Evolutionary conservation across 176 grass and related monocot species (phyloP), one percentile per base, ranked within the genome.

Genomic region (Musa beccarii): DNA sequence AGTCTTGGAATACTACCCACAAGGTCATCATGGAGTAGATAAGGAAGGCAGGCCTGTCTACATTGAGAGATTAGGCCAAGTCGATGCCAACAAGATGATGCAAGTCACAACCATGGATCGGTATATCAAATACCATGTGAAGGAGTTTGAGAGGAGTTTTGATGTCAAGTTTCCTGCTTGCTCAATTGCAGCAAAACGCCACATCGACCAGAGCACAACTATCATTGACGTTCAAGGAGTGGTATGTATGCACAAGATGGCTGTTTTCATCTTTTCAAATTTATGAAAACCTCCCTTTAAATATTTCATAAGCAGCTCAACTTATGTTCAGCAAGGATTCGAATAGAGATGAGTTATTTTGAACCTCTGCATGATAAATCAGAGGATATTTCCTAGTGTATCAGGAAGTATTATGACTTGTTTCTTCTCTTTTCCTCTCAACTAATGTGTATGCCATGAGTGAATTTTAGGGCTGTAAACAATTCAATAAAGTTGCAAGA

Each of bases 191-290:
- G 84, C 95, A 8, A 98, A 93, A 49, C 82, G 80, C 26, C 90
- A 98, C 81, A 98, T 98, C 69, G 86, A 93, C 72, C 95, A 98
- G 74, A 98, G 95, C 86, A 98, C 95, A 66, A 93, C 95, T 17
- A 98, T 98, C 83, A 86, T 98, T 72, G 95, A 98, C 76, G 95
- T 98, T 70, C 95, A 98, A 84, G 90, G 90, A 81, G 88, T 93
- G 77, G 95, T 98, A 93, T 59, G 95, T 7, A 52, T 21, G 34
- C 34, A 4, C 34, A 43, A 43, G 34, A 43, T 43, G 34, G 4
- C 34, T 5, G 34, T 43, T 43, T 43, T 43, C 34, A 43, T 43
- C 34, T 43, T 43, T 52, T 52, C 61, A 16, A 28, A 9, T 51
- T 53, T 64, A 15, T 50, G n/a, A 66, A 29, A 8, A 15, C 2